Conservation (phyloP, 2,329 filamentous ascomycete genomes). For the Corynespora cassiicola region DNA sequence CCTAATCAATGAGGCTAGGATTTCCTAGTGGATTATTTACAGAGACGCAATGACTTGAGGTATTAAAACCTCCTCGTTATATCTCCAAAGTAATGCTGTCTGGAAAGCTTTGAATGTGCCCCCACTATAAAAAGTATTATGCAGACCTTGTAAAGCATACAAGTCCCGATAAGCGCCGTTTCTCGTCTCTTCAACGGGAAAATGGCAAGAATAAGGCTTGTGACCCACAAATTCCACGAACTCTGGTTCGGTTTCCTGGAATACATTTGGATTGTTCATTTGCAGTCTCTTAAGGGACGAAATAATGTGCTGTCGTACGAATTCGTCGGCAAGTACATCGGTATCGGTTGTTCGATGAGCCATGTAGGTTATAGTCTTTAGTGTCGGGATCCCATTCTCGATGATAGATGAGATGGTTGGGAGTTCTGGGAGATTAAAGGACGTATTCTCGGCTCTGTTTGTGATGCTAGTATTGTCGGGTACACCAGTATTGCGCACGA, state of each 20-base stretch:
- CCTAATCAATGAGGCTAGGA: no score
- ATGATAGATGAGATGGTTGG: constrained; percentile 40
- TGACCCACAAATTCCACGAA: constrained; percentile 33
- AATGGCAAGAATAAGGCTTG: constrained; percentile 27
- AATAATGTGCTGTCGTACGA: constrained; percentile 22
- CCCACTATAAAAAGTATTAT: constrained; percentile 30
- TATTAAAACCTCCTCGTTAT: no score
- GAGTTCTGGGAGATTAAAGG: constrained; percentile 35
- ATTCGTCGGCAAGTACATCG: constrained; percentile 11
- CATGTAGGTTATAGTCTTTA: constrained; percentile 23
- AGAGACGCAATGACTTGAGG: no score
- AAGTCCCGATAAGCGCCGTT: constrained; percentile 26
- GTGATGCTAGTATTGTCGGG: constrained; percentile 28
- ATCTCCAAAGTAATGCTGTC: no score
- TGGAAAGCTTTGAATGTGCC: no score
- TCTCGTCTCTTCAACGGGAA: constrained; percentile 16
- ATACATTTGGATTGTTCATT: constrained; percentile 11
- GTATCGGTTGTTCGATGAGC: no score
- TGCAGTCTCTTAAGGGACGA: constrained; percentile 18
- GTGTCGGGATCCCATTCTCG: constrained; percentile 30
- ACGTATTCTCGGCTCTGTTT: constrained; percentile 27
- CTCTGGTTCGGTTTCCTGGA: constrained; percentile 12
- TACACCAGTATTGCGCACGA: constrained; percentile 50
- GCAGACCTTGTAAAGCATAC: constrained; percentile 26
- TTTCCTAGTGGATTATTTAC: no score